These are phyloP conservation scores for Lentinula edodes DNA, from an alignment of 768 basidiomycete genomes.

Conservation along the genomic window DNA sequence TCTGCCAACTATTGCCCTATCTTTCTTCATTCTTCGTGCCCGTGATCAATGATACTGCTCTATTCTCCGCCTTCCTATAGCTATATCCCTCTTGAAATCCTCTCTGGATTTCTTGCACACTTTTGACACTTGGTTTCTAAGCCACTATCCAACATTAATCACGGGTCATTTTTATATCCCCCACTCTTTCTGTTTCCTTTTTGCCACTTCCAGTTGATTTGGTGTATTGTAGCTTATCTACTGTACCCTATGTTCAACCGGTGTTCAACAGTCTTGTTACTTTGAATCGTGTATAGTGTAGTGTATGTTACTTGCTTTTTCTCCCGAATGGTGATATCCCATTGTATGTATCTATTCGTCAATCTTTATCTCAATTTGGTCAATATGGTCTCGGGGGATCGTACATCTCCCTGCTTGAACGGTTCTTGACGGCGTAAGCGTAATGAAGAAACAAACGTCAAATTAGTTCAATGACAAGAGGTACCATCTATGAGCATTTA, in stretches of 20 bases:
- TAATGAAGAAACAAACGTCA: too few relatives aligned
- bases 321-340: background rate
- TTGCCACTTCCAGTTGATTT: background rate
- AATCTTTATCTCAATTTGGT: background rate
- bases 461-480: too few relatives aligned
- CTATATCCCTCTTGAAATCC: background rate
- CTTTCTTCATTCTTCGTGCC: background rate
- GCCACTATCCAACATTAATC: background rate
- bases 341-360: background rate
- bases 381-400: too few relatives aligned
- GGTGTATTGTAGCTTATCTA: conserved; percentile 1
- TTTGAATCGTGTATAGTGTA: conserved; percentile 3
- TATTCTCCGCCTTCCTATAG: background rate
- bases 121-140: background rate
- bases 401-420: too few relatives aligned
- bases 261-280: background rate
- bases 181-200: background rate
- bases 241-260: background rate
- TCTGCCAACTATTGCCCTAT: background rate
- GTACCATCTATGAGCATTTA: too few relatives aligned
- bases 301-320: conserved; percentile 1
- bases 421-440: too few relatives aligned
- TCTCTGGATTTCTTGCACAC: background rate
- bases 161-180: background rate
- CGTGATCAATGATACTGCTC: background rate